Conservation (phyloP, 768 basidiomycete species). For the Aureoboletus auriporus region DNA sequence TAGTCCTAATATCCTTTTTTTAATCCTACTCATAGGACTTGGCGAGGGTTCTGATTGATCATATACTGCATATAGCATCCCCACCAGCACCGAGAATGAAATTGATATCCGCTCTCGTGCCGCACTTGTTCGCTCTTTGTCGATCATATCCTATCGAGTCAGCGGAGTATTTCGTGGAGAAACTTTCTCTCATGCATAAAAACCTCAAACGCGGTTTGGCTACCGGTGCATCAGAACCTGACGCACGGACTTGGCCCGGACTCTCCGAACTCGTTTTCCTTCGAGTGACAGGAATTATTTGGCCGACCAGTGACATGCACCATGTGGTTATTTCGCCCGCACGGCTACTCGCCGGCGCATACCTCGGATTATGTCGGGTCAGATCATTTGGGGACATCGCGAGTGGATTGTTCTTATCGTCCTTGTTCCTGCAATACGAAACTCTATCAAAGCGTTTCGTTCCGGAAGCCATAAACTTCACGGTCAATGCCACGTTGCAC, state of each 20-base stretch:
- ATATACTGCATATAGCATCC: conserved; percentile 72
- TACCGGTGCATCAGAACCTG: conserved; percentile 52
- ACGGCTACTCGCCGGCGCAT: conserved; percentile 85
- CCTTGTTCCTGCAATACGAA: conserved; percentile 84
- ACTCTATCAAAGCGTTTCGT: conserved; percentile 77
- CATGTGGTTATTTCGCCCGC: conserved; percentile 87
- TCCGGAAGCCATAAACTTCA: conserved; percentile 86
- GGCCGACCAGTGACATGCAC: conserved; percentile 93
- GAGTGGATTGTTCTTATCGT: conserved; percentile 86
- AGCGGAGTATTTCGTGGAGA: conserved; percentile 75
- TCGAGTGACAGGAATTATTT: conserved; percentile 73
- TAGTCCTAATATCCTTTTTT: not conserved
- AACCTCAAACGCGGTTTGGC: conserved; percentile 83
- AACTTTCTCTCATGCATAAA: conserved; percentile 89
- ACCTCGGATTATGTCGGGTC: conserved; percentile 80
- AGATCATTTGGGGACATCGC: conserved; percentile 71
- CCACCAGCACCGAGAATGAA: conserved; percentile 57
- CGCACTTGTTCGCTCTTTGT: conserved; percentile 76
- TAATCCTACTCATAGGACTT: conserved; percentile 49
- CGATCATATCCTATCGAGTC: conserved; percentile 77
- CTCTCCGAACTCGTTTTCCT: conserved; percentile 77
- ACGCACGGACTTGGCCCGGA: conserved; percentile 87
- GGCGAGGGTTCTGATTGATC: conserved; percentile 78
- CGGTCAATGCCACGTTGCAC: conserved; percentile 65
- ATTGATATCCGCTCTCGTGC: conserved; percentile 62